A percentile compares a stretch with the other conserved stretches of the same genome.
These are phyloP conservation scores for Penicillium coprophilum DNA, from an alignment of 495 filamentous ascomycete species.

Conservation along the genomic window DNA sequence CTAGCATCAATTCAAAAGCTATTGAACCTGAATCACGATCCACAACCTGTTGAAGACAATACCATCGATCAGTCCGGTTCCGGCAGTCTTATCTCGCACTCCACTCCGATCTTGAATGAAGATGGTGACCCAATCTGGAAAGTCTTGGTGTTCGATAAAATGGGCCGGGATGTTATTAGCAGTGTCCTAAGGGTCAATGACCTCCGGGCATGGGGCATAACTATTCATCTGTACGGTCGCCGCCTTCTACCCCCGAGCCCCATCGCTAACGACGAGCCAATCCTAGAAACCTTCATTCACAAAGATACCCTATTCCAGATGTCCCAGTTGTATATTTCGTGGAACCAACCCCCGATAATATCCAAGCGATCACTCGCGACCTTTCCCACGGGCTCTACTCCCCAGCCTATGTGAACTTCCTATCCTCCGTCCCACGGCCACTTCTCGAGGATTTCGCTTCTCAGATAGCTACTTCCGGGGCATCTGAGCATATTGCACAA, in stretches of 20 bases:
- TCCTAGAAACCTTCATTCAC: slow-evolving; percentile 72
- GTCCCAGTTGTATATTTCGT: slow-evolving; percentile 95
- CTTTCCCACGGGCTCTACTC: slow-evolving; percentile 86
- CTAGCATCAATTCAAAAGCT: slow-evolving; percentile 93
- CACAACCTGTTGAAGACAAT: slow-evolving; percentile 52
- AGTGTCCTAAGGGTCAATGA: slow-evolving; percentile 93
- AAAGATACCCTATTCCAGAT: slow-evolving; percentile 89
- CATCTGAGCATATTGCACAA: slow-evolving; percentile 84
- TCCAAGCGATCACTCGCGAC: slow-evolving; percentile 81
- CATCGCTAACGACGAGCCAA: slow-evolving; percentile 15
- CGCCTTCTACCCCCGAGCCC: slow-evolving; percentile 1
- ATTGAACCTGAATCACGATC: slow-evolving; percentile 84
- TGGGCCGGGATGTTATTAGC: slow-evolving; percentile 80
- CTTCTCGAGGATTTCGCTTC: slow-evolving; percentile 94
- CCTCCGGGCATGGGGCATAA: slow-evolving; percentile 88
- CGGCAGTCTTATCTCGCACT: slow-evolving; percentile 60
- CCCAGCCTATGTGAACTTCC: slow-evolving; percentile 94
- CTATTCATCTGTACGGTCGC: slow-evolving; percentile 79
- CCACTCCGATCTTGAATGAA: slow-evolving; percentile 79
- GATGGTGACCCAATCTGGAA: slow-evolving; percentile 85
- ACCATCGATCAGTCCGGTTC: slow-evolving; percentile 56
- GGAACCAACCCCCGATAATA: slow-evolving; percentile 79
- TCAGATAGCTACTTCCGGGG: slow-evolving; percentile 78
- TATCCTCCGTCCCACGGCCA: slow-evolving; percentile 88
- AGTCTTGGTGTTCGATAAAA: slow-evolving; percentile 65